Conservation (phyloP, 108 stramenopile species). For the Skeletonema menzelii region DNA sequence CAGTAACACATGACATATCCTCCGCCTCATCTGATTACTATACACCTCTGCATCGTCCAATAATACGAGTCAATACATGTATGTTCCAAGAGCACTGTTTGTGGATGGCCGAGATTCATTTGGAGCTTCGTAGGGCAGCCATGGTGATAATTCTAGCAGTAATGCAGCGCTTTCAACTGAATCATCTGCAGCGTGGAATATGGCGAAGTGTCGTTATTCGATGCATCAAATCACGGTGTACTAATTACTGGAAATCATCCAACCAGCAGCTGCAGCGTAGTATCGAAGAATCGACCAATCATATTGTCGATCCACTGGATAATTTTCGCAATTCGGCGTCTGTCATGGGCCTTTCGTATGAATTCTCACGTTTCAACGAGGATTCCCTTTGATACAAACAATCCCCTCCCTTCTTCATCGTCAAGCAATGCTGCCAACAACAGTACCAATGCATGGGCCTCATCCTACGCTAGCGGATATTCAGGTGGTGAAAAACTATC, state of each 20-base stretch:
- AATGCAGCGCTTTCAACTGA: too few relatives aligned
- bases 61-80: background rate
- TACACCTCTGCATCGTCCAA: background rate
- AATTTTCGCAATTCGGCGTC: slow-evolving; percentile 23
- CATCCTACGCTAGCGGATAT: slow-evolving; percentile 35
- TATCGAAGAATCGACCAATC: background rate
- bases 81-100: slow-evolving; percentile 67
- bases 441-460: background rate
- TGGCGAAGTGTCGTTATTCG: slow-evolving; percentile 4
- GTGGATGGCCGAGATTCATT: slow-evolving; percentile 60
- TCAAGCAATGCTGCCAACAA: background rate
- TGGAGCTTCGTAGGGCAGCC: background rate
- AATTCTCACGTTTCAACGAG: slow-evolving; percentile 21
- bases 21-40: background rate
- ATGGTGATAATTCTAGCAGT: background rate
- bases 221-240: background rate
- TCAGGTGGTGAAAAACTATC: background rate
- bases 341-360: slow-evolving; percentile 12
- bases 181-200: background rate
- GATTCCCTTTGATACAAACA: slow-evolving; percentile 36
- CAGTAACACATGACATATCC: slow-evolving; percentile 51
- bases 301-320: slow-evolving; percentile 10
- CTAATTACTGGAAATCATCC: background rate
- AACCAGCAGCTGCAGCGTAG: background rate
- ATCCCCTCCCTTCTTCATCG: slow-evolving; percentile 20